Percentiles rank a stretch among this genome's conserved stretches.
Evolutionary conservation across 1,284 basidiomycete species (phyloP).

Genomic region (Fomitopsis pinicola): DNA sequence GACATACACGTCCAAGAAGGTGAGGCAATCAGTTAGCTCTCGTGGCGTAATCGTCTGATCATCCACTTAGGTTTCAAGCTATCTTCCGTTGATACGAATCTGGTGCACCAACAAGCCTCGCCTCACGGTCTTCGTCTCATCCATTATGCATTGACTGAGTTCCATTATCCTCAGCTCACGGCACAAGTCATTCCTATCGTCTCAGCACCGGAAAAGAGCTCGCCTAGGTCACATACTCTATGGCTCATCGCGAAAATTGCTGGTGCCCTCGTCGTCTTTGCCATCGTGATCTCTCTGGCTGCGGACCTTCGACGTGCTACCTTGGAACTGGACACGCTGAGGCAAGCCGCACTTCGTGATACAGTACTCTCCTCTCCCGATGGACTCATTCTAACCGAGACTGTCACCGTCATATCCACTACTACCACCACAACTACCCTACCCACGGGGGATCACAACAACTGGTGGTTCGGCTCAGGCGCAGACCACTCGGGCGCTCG

Average conservation of each 20-base stretch:
- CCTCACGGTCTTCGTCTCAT: conserved; percentile 38
- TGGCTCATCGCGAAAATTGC: conserved; percentile 2
- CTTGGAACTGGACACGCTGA: conserved; percentile 7
- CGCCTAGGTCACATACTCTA: conserved; percentile 1
- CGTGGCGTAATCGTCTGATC: background rate
- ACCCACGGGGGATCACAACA: conserved; percentile 3
- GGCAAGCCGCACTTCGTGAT: conserved; percentile 5
- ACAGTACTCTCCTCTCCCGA: background rate
- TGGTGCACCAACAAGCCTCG: conserved; percentile 37
- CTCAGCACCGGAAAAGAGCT: background rate
- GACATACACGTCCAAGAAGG: conserved; percentile 49
- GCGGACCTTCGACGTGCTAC: conserved; percentile 13
- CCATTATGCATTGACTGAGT: conserved; percentile 50
- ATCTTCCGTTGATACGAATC: conserved; percentile 40
- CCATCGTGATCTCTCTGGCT: conserved; percentile 8
- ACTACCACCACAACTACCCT: conserved; percentile 6
- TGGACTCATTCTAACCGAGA: conserved; percentile 5
- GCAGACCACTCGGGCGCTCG: no score
- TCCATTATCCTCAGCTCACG: conserved; percentile 48
- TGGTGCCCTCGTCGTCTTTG: conserved; percentile 4
- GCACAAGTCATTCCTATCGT: conserved; percentile 12
- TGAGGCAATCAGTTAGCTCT: conserved; percentile 25
- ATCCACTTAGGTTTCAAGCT: conserved; percentile 37
- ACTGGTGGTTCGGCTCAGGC: conserved; percentile 9
- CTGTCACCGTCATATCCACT: conserved; percentile 16